Evolutionary conservation across 2,329 filamentous ascomycete species (phyloP), one percentile per base, ranked within the genome.

Genomic region (Alternaria brassicicola): DNA sequence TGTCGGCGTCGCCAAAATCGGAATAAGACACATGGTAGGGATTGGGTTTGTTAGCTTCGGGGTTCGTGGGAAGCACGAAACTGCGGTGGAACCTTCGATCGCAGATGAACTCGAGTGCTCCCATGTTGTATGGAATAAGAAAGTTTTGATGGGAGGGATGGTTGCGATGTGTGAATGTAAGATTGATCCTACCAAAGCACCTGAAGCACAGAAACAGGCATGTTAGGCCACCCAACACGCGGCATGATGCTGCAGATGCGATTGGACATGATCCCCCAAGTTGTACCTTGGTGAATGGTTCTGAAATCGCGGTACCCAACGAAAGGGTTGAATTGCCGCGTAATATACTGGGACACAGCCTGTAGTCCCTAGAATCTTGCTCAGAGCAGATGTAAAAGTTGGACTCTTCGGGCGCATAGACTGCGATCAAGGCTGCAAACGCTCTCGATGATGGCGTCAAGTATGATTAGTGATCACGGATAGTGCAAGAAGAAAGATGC

Each of bases 1-100:
- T 73, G 31, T 65, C 45, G 19, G 41, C 23, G 46, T 74, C 66
- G 8, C 73, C 73, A 59, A 65, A 75, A 45, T 74, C 72, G 31
- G 69, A 48, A 46, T 74, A 75, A 21, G 71, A 70, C 13, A 74
- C 58, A 38, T 66, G 70, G 38, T 68, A 66, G 2, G 67, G 63
- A 10, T 56, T 57, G 23, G 39, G 15, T 52, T 66, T 53, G 33
- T 62, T 64, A 13, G 62, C 64, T 1, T 63, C 60, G 13, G 61
- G 62, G 43, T 69, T 65, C 26, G 71, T 62, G 13, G 66, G 68
- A 19, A 75, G 64, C 12, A 63, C 39, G 36, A 67, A 67, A 35
- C 30, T 67, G 13, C 50, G 61, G 57, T 75, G 70, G 36, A 75
- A 76, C 15, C 65, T 68, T 13, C 58, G 57, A 45, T 72, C 66